Base-by-base conservation (phyloP, 2,329 filamentous ascomycete species). In the Colletotrichum eremochloae region DNA sequence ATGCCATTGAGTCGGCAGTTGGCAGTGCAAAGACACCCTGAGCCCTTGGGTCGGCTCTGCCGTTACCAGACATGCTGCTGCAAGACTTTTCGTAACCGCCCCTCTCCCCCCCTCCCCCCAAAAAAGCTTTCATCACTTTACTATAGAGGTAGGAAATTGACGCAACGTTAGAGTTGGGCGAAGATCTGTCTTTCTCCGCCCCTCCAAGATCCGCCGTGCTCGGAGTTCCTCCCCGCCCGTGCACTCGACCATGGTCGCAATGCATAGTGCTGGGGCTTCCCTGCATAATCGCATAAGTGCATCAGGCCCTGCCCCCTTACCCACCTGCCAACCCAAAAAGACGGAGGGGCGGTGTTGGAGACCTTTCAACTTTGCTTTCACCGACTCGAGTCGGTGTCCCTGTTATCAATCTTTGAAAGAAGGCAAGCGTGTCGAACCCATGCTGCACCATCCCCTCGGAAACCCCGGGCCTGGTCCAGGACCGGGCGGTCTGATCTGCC, bases 311-410 rank as follows among this genome's bases (percentile, higher is more conserved):
- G 24, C 24, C 63, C 52, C 66, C 55, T 69, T 55, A 61, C 61
- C 69, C 63, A 55, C 52, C 31, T 36, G 31, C 52, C 18, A 56
- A 18, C 33, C 52, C 52, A 63, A 46, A 60, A 68, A 24, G 24
- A 57, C 57, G 46, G 64, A 52, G 42, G 50, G 31, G 18, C 46
- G 5, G 20, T 18, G 40, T 40, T 31, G n/a, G 52, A 52, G 15
- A 46, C 42, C 38, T 68, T 68, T 68, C 65, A 58, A 38, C 36
- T 52, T 24, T 46, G 63, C 61, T 42, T 53, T 38, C 69, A 69
- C 60, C 66, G 66, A 61, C 69, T 72, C 53, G 66, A 69, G 60
- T 60, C 60, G 58, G 31, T 64, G 53, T 64, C 55, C 69, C 33
- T 48, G 58, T 58, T 63, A 48, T 52, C 11, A 46, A 24, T 52